These are phyloP conservation scores for Vitis rupestris DNA, from an alignment of 164 flowering plant species.

Conservation along the genomic window DNA sequence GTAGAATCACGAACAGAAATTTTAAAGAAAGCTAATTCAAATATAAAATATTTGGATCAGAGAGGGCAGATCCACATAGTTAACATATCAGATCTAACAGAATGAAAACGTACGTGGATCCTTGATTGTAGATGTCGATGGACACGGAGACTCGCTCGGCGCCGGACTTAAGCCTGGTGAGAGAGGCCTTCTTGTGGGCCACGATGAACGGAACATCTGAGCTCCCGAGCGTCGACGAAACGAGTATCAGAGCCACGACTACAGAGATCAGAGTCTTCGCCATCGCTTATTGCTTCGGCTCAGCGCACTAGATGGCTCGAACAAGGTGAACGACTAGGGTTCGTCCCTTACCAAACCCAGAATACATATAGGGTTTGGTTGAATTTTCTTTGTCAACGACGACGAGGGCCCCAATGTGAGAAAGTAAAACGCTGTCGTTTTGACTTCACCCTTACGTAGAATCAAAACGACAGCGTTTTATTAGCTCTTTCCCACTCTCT, in stretches of 20 bases:
- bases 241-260: constrained; percentile 23
- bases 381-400: too few relatives aligned
- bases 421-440: too few relatives aligned
- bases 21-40: background rate
- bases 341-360: too few relatives aligned
- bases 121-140: constrained; percentile 86
- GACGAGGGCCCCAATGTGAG: too few relatives aligned
- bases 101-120: constrained; percentile 56
- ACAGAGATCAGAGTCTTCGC: constrained; percentile 12
- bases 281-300: constrained; percentile 2
- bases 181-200: constrained; percentile 87
- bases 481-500: too few relatives aligned
- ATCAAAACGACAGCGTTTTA: too few relatives aligned
- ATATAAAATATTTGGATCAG: background rate
- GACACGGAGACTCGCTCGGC: constrained; percentile 77
- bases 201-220: constrained; percentile 78
- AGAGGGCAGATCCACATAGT: background rate
- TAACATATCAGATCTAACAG: background rate
- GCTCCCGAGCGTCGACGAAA: constrained; percentile 30
- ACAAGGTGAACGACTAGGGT: too few relatives aligned
- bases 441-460: too few relatives aligned
- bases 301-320: constrained; percentile 21
- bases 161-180: constrained; percentile 75
- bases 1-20: too few relatives aligned
- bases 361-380: too few relatives aligned